Conservation (phyloP, 352 stramenopile species). For the Elongisporangium prolatum region DNA sequence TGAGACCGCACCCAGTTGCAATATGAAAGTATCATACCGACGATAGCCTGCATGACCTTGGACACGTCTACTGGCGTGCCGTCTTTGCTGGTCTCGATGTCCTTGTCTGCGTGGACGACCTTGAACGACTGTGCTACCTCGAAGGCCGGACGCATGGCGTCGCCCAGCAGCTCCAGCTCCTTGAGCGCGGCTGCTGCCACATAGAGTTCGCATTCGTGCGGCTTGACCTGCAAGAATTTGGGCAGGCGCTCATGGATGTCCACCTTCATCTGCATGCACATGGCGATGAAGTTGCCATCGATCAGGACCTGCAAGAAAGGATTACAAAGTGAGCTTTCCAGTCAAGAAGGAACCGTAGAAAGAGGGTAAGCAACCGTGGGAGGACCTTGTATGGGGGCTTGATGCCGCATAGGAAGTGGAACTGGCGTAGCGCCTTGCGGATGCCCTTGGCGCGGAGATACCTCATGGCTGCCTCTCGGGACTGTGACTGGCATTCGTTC, state of each 20-base stretch:
- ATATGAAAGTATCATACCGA: slow-evolving; percentile 11
- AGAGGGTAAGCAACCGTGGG: neutral
- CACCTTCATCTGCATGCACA: slow-evolving; percentile 87
- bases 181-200: slow-evolving; percentile 61
- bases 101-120: slow-evolving; percentile 40
- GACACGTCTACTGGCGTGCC: slow-evolving; percentile 40
- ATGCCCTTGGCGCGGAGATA: slow-evolving; percentile 84
- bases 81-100: slow-evolving; percentile 9
- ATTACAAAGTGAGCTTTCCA: neutral
- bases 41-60: slow-evolving; percentile 42
- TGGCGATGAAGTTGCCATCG: slow-evolving; percentile 85
- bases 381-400: slow-evolving; percentile 76
- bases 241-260: slow-evolving; percentile 70
- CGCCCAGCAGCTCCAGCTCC: slow-evolving; percentile 70
- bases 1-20: no score
- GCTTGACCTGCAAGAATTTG: slow-evolving; percentile 82
- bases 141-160: slow-evolving; percentile 51
- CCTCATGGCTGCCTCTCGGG: slow-evolving; percentile 33
- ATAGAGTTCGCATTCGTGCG: slow-evolving; percentile 64
- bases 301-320: slow-evolving; percentile 38
- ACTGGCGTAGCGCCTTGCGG: slow-evolving; percentile 83
- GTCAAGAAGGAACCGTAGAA: neutral
- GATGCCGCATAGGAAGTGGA: slow-evolving; percentile 86
- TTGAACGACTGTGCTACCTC: slow-evolving; percentile 66
- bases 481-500: neutral